These are phyloP conservation scores for Phaeotremella fagi DNA, from an alignment of 768 basidiomycete species.

Conservation along the genomic window DNA sequence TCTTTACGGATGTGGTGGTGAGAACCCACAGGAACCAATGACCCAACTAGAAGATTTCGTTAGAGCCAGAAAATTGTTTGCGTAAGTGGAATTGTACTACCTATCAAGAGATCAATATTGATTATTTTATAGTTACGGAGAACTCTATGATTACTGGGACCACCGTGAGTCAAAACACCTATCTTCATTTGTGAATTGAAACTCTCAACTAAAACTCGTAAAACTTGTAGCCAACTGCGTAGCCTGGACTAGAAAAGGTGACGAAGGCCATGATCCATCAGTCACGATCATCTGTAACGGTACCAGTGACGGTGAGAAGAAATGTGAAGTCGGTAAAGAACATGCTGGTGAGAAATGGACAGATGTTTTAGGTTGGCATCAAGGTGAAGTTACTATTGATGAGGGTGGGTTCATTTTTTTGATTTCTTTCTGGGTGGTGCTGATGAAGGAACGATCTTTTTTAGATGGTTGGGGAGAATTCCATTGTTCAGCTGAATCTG, in stretches of 20 bases:
- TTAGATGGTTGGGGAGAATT: constrained; percentile 53
- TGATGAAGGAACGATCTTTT: not conserved
- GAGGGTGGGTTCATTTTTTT: constrained; percentile 38
- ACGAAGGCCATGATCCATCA: constrained; percentile 49
- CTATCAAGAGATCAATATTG: not conserved
- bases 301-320: constrained; percentile 47
- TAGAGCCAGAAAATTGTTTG: constrained; percentile 41
- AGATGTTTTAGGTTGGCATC: constrained; percentile 53
- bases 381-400: constrained; percentile 52
- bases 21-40: constrained; percentile 49
- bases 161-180: constrained; percentile 39
- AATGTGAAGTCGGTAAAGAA: constrained; percentile 51
- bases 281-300: constrained; percentile 47
- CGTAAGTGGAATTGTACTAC: constrained; percentile 5
- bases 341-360: constrained; percentile 54
- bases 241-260: constrained; percentile 52
- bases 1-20: constrained; percentile 49
- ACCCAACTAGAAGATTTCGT: constrained; percentile 50
- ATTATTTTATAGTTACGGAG: constrained; percentile 48
- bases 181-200: too few species aligned
- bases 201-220: too few species aligned
- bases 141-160: constrained; percentile 49
- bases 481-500: constrained; percentile 48
- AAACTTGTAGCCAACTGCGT: constrained; percentile 48
- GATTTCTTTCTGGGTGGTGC: not conserved